Conservation (phyloP, 768 basidiomycete species). For the Trametes cubensis region DNA sequence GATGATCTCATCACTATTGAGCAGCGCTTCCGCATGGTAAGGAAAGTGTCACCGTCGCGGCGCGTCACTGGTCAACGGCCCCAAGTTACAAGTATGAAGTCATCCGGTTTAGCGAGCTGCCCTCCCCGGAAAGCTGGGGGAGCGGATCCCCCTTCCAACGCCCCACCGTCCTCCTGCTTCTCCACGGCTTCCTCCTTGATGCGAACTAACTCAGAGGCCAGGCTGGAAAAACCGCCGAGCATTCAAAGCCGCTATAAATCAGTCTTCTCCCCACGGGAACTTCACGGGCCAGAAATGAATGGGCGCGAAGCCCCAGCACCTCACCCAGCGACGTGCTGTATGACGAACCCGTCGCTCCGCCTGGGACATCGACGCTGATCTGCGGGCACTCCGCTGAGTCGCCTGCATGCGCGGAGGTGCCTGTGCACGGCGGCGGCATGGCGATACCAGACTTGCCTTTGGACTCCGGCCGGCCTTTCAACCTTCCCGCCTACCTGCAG, state of each 20-base stretch:
- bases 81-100: conserved; percentile 9
- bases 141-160: background rate
- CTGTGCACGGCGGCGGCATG: too few species aligned
- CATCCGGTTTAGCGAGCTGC: conserved; percentile 14
- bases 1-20: too few species aligned
- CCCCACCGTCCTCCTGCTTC: background rate
- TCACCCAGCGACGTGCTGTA: background rate
- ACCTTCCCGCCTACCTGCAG: background rate
- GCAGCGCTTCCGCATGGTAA: too few species aligned
- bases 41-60: background rate
- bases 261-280: too few species aligned
- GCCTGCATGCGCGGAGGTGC: too few species aligned
- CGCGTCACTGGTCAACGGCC: background rate
- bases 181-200: too few species aligned
- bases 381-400: too few species aligned
- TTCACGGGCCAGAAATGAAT: background rate
- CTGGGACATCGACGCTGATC: too few species aligned
- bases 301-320: background rate
- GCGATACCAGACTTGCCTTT: too few species aligned
- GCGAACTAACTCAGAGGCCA: too few species aligned
- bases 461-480: background rate
- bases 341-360: background rate
- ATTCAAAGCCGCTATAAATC: too few species aligned
- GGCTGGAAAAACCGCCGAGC: too few species aligned
- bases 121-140: background rate